Evolutionary conservation across 2,329 filamentous ascomycete genomes (phyloP), one percentile per base, ranked within the genome.

Genomic region (Chaetothyriales sp.): DNA sequence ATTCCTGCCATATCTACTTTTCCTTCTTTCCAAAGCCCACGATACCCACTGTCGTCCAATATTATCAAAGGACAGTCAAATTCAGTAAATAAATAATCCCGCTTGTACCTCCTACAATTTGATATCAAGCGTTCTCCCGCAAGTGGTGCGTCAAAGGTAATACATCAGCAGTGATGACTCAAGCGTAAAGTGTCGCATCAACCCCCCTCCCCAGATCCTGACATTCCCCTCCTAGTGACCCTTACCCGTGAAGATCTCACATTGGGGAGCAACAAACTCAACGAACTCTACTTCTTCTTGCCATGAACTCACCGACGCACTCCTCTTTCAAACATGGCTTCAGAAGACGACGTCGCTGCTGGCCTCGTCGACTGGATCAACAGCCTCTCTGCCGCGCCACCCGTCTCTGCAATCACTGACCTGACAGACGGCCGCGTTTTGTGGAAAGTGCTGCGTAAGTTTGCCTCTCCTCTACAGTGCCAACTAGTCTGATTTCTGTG

Each of bases 311-410:
- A 25, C 3, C 22, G 22, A 25, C 3, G 22, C 22, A 25, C 6
- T 6, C 22, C 7, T 18, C n/a, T 10, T 19, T 20, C 6, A 46
- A 47, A 48, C 56, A 73, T 73, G 70, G 65, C 69, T 46, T 66
- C 68, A 58, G 69, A 73, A 61, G 68, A 69, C 61, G 68, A 64
- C 51, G 67, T 71, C 54, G 69, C 69, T 55, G 66, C 70, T 54
- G 70, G 69, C 51, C 62, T 73, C 48, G 60, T 73, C 56, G 70
- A 72, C 65, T 73, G 70, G 70, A 65, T 73, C 61, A 61, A 60
- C 50, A 60, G 56, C 46, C 51, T 61, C 7, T 19, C 56, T 33
- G 58, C 59, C 44, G 58, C 59, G 19, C 52, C 55, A 28, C 53
- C 57, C 19, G 54, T 61, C 18, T 58, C 53, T 43, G 58, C 59